phyloP scores from a whole-genome alignment of 2,329 filamentous ascomycete species.

The Ascochyta clinopodiicola region DNA sequence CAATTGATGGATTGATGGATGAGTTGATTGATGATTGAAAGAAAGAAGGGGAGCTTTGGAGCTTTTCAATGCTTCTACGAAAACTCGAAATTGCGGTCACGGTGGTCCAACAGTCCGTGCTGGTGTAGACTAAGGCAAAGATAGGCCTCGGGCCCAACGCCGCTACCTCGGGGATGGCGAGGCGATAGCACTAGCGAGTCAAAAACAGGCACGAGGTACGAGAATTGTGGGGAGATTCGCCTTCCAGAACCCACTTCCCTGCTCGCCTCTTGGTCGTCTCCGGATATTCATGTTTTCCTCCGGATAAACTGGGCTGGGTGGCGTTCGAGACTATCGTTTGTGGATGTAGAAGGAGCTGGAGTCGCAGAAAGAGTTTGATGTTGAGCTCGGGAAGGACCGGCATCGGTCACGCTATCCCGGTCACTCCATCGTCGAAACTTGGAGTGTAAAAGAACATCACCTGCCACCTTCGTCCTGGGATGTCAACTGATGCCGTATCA shows the following conservation, averaged over 20 bases:
- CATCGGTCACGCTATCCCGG: conserved; percentile 16
- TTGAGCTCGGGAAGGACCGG: conserved; percentile 18
- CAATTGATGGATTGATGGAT: conserved; percentile 7
- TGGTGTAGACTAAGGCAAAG: conserved; percentile 21
- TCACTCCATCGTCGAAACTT: conserved; percentile 6
- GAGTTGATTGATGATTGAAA: conserved; percentile 8
- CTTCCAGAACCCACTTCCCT: conserved; percentile 22
- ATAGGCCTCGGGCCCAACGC: conserved; percentile 16
- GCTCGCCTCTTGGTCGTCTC: conserved; percentile 15
- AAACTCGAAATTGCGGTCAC: conserved; percentile 19
- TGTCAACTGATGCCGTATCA: conserved; percentile 11
- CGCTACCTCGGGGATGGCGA: conserved; percentile 19
- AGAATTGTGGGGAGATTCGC: conserved; percentile 21
- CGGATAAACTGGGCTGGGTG: conserved; percentile 19
- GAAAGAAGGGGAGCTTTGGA: conserved; percentile 4
- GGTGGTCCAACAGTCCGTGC: conserved; percentile 14
- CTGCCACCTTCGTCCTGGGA: conserved; percentile 6
- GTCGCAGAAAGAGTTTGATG: conserved; percentile 17
- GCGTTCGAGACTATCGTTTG: conserved; percentile 18
- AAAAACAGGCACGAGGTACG: conserved; percentile 21
- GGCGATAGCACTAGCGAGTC: conserved; percentile 19
- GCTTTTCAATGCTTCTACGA: conserved; percentile 18
- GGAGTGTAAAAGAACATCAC: conserved; percentile 11
- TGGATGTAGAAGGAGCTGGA: conserved; percentile 9
- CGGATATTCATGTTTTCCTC: conserved; percentile 14